Evolutionary conservation across 2,329 filamentous ascomycete species (phyloP).

Genomic region (Corinectria fuckeliana): DNA sequence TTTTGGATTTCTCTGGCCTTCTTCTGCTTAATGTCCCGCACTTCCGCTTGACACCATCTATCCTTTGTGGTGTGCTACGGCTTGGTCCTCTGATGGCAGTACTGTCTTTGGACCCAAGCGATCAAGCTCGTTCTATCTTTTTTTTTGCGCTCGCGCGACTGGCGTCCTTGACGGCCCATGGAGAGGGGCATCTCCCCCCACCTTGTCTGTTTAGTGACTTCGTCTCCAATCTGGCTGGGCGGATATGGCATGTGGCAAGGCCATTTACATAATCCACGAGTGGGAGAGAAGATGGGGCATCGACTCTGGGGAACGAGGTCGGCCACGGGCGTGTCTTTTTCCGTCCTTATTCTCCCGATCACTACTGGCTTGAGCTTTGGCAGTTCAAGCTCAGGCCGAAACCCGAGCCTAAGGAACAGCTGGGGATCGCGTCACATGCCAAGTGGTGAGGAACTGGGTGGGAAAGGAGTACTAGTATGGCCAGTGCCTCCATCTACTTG

Average conservation of each 20-base stretch:
- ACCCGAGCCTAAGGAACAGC: conserved; percentile 17
- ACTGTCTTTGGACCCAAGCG: not conserved
- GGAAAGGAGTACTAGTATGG: conserved; percentile 37
- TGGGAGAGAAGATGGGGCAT: conserved; percentile 1
- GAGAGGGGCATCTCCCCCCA: not conserved
- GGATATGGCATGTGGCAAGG: conserved; percentile 10
- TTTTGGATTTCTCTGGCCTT: not conserved
- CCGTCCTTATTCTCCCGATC: not conserved
- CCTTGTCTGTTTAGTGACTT: not conserved
- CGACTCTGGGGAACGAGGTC: conserved; percentile 1
- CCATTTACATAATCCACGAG: not conserved
- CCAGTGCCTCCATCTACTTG: conserved; percentile 20
- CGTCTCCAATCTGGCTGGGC: not conserved
- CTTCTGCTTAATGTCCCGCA: not conserved
- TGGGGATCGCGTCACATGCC: conserved; percentile 29
- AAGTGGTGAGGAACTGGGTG: conserved; percentile 25
- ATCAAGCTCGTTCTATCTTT: not conserved
- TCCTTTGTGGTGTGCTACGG: not conserved
- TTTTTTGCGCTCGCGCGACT: not conserved
- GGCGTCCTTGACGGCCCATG: not conserved
- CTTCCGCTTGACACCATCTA: not conserved
- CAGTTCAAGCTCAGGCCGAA: conserved; percentile 19
- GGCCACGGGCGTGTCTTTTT: not conserved
- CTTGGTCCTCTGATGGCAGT: not conserved
- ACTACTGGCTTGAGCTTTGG: conserved; percentile 5